Evolutionary conservation across 345 rosid species (phyloP).

Genomic region (Odontarrhena argentea): DNA sequence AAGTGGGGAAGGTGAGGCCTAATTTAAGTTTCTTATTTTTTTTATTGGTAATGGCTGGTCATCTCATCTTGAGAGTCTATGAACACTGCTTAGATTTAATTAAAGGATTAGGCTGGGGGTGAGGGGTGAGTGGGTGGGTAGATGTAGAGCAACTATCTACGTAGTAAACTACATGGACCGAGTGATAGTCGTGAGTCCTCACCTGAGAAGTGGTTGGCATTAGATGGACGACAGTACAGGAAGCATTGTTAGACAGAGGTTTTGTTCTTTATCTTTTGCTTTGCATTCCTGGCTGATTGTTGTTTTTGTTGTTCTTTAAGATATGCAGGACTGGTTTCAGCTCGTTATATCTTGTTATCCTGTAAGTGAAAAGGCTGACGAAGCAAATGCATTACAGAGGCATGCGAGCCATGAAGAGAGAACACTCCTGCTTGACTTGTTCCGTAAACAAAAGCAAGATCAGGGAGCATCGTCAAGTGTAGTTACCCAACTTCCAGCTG

Average conservation of each 20-base stretch:
- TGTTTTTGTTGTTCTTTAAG: slow-evolving; percentile 46
- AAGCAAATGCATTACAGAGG: slow-evolving; percentile 61
- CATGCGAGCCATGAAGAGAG: slow-evolving; percentile 58
- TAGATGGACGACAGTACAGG: slow-evolving; percentile 27
- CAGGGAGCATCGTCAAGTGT: slow-evolving; percentile 40
- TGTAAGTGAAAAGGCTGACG: slow-evolving; percentile 46
- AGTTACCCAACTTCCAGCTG: slow-evolving; percentile 54
- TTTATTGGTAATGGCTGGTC: slow-evolving; percentile 16
- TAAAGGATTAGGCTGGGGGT: slow-evolving; percentile 26
- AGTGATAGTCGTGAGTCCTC: slow-evolving; percentile 11
- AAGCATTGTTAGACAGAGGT: slow-evolving; percentile 11
- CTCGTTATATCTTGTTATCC: slow-evolving; percentile 88
- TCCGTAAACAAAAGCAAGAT: slow-evolving; percentile 71
- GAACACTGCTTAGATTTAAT: slow-evolving; percentile 11
- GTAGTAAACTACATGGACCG: slow-evolving; percentile 13
- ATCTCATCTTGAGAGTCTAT: slow-evolving; percentile 15
- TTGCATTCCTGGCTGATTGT: slow-evolving; percentile 27
- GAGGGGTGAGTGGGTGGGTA: neutral
- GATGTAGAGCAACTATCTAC: slow-evolving; percentile 18
- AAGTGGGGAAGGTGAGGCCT: slow-evolving; percentile 58
- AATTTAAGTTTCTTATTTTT: neutral
- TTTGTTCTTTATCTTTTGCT: slow-evolving; percentile 19
- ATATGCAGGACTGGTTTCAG: slow-evolving; percentile 85
- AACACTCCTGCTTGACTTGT: slow-evolving; percentile 67
- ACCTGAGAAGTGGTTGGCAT: slow-evolving; percentile 29